Evolutionary conservation across 192 early-diverging fungal genomes (phyloP).

Genomic region (Linnemannia exigua): DNA sequence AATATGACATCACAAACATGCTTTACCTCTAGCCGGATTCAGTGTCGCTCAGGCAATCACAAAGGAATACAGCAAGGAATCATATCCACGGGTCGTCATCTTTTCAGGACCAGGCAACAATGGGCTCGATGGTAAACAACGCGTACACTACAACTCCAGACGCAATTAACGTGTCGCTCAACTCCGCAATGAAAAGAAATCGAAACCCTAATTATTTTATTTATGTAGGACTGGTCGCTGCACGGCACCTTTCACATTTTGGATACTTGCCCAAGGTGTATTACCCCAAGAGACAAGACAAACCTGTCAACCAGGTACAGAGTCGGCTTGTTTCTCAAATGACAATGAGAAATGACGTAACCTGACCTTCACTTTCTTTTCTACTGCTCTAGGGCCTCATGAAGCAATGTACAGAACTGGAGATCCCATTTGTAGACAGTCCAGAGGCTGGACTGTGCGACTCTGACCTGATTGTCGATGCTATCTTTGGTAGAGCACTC

Average conservation of each 20-base stretch:
- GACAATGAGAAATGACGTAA: not conserved
- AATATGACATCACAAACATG: no score
- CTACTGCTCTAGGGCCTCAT: conserved; percentile 63
- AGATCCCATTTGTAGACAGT: conserved; percentile 71
- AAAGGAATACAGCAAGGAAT: conserved; percentile 72
- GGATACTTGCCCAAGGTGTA: conserved; percentile 85
- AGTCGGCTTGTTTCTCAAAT: not conserved
- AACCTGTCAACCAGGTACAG: conserved; percentile 64
- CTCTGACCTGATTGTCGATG: conserved; percentile 85
- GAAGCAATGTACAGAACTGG: conserved; percentile 78
- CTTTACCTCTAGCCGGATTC: conserved; percentile 93
- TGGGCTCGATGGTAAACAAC: conserved; percentile 87
- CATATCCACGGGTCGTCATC: conserved; percentile 70
- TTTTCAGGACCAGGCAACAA: conserved; percentile 95
- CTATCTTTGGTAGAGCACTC: conserved; percentile 79
- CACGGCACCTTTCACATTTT: conserved; percentile 92
- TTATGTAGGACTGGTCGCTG: conserved; percentile 84
- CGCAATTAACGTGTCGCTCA: no score
- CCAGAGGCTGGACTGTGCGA: conserved; percentile 55
- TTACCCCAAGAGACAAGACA: conserved; percentile 85
- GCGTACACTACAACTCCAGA: not conserved
- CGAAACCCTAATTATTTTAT: not conserved
- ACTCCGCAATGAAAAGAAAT: not conserved
- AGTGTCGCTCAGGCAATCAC: conserved; percentile 90
- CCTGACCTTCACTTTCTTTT: not conserved